These are phyloP conservation scores for Blastobotrys malaysiensis DNA, from an alignment of 1,139 yeast genomes.

Conservation along the genomic window DNA sequence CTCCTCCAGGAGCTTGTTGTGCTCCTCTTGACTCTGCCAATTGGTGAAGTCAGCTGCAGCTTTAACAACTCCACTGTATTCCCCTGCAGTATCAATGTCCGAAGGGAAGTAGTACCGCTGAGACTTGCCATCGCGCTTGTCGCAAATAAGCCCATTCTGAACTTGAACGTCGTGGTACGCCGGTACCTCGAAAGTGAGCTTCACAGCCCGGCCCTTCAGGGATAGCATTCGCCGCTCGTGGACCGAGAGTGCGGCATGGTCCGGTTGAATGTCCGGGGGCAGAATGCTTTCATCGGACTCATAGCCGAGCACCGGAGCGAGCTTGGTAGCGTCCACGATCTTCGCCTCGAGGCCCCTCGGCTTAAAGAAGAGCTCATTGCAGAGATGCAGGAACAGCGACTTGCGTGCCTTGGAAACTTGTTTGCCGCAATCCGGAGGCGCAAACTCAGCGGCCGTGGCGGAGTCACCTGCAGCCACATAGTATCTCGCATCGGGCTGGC, in stretches of 20 bases:
- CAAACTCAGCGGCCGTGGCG: background rate
- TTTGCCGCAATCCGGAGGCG: background rate
- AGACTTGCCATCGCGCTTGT: background rate
- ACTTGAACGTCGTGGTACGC: background rate
- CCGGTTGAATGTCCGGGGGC: constrained; percentile 1
- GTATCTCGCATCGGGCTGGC: background rate
- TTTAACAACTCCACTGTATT: background rate
- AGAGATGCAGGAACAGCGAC: background rate
- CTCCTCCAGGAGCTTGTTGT: background rate
- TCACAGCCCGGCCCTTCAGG: background rate
- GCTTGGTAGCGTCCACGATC: background rate
- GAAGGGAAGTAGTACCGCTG: background rate
- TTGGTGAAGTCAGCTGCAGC: background rate
- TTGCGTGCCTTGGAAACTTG: background rate
- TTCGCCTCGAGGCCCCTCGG: constrained; percentile 8
- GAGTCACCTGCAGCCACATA: background rate
- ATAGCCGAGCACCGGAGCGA: constrained; percentile 6
- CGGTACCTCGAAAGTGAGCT: background rate
- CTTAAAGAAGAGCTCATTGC: constrained; percentile 6
- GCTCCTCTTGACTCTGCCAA: background rate
- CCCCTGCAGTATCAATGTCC: background rate
- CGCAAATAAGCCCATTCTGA: background rate
- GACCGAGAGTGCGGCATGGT: constrained; percentile 1
- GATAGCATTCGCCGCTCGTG: constrained; percentile 4
- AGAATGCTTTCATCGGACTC: constrained; percentile 5